Evolutionary conservation across 2,329 filamentous ascomycete species (phyloP).

Genomic region (Exophiala oligosperma): DNA sequence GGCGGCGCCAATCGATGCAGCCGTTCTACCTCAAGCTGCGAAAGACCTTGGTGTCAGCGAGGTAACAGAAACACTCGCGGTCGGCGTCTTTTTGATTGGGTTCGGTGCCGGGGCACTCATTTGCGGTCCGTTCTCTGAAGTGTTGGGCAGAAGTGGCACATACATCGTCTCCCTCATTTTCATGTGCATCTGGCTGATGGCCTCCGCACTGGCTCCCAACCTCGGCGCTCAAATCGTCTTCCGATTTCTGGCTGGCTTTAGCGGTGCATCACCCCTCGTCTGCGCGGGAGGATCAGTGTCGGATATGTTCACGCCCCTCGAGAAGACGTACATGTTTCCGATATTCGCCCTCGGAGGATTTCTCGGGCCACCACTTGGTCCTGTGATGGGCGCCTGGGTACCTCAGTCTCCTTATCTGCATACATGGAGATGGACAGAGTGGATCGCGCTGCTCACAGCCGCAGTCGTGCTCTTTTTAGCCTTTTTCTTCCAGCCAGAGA

Average conservation of each 20-base stretch:
- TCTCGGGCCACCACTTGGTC: slow-evolving; percentile 34
- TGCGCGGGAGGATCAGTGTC: slow-evolving; percentile 48
- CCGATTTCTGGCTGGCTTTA: slow-evolving; percentile 53
- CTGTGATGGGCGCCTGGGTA: slow-evolving; percentile 49
- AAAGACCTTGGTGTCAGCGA: slow-evolving; percentile 46
- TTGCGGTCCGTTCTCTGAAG: slow-evolving; percentile 52
- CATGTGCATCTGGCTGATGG: slow-evolving; percentile 52
- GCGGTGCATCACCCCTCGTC: slow-evolving; percentile 47
- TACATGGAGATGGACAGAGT: slow-evolving; percentile 51
- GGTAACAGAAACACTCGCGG: slow-evolving; percentile 46
- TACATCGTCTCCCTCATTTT: slow-evolving; percentile 51
- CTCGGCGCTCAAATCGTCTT: slow-evolving; percentile 50
- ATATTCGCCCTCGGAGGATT: slow-evolving; percentile 49
- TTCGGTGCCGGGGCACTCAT: slow-evolving; percentile 53
- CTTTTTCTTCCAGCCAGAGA: slow-evolving; percentile 52
- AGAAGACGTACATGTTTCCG: slow-evolving; percentile 52
- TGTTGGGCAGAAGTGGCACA: slow-evolving; percentile 49
- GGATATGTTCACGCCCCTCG: slow-evolving; percentile 50
- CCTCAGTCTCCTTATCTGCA: slow-evolving; percentile 35
- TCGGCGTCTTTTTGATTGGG: slow-evolving; percentile 43
- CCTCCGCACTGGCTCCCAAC: slow-evolving; percentile 47
- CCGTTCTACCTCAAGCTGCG: slow-evolving; percentile 42
- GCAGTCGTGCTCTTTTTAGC: slow-evolving; percentile 34
- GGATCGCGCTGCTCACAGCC: slow-evolving; percentile 44
- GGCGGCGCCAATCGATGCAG: slow-evolving; percentile 51